phyloP scores from a whole-genome alignment of 148 eudicot genomes.

The Cornus florida region DNA sequence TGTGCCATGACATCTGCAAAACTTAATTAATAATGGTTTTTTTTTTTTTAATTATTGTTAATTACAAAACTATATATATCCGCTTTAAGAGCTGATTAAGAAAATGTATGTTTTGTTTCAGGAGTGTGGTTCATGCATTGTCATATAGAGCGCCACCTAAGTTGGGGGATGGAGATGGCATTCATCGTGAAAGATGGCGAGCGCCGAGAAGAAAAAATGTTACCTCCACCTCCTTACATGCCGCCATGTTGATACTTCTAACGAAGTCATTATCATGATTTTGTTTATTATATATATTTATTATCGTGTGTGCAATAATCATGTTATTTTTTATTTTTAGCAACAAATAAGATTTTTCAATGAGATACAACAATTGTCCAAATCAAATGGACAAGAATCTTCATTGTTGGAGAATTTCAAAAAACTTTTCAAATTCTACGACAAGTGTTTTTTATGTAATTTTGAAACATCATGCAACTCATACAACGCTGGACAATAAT shows the following conservation, averaged over 20 bases:
- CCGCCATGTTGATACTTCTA: constrained; percentile 23
- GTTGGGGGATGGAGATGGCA: constrained; percentile 39
- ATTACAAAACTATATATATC: not conserved
- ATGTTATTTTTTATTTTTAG: too few species aligned
- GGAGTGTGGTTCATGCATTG: constrained; percentile 50
- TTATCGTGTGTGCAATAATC: too few species aligned
- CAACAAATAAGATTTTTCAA: too few species aligned
- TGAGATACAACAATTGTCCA: too few species aligned
- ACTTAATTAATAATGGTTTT: too few species aligned
- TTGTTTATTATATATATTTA: too few species aligned
- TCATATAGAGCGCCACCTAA: constrained; percentile 41
- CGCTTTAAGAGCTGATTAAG: not conserved
- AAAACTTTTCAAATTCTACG: too few species aligned
- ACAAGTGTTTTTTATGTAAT: too few species aligned
- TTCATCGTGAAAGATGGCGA: constrained; percentile 31
- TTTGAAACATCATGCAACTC: too few species aligned
- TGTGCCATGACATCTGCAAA: not conserved
- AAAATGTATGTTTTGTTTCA: not conserved
- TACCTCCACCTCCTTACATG: constrained; percentile 34
- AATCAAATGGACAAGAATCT: too few species aligned
- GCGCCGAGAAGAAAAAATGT: not conserved
- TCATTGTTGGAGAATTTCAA: too few species aligned
- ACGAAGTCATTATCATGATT: not conserved
- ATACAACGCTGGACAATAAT: too few species aligned
- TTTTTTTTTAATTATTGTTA: not conserved